These are phyloP conservation scores for Pestalotiopsis sp. DNA, from an alignment of 2,329 filamentous ascomycete genomes.

Conservation along the genomic window DNA sequence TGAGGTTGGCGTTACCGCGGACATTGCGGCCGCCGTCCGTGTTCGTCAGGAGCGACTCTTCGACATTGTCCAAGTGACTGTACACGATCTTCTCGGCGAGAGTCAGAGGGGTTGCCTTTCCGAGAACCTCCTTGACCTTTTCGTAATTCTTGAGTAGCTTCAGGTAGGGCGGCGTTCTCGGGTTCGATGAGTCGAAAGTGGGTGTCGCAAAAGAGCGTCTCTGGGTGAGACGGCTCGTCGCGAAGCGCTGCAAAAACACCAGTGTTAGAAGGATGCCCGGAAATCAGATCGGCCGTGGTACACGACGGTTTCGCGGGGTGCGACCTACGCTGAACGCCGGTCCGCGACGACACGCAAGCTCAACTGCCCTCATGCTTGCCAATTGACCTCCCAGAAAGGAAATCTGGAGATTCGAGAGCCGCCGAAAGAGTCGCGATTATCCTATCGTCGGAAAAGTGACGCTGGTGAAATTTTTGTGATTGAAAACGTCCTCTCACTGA, in stretches of 20 bases:
- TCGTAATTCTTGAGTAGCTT: constrained; percentile 37
- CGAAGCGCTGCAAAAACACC: constrained; percentile 23
- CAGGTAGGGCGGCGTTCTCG: constrained; percentile 68
- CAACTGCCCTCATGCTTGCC: constrained; percentile 33
- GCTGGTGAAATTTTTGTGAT: constrained; percentile 6
- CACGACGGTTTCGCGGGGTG: background rate
- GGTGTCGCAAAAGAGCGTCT: constrained; percentile 34
- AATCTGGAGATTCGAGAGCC: background rate
- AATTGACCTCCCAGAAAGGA: constrained; percentile 16
- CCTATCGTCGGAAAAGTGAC: background rate
- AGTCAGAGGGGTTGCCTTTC: constrained; percentile 58
- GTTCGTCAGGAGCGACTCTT: constrained; percentile 81
- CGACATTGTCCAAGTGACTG: constrained; percentile 86
- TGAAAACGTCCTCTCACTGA: background rate
- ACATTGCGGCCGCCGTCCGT: constrained; percentile 85
- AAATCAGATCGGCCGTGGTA: background rate
- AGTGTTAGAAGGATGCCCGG: constrained; percentile 11
- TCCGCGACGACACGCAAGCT: constrained; percentile 31
- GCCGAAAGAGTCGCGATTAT: background rate
- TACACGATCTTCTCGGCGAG: constrained; percentile 98
- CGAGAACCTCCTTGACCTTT: constrained; percentile 15
- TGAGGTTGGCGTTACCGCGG: constrained; percentile 86
- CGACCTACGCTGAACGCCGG: constrained; percentile 29
- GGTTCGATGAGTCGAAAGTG: constrained; percentile 31
- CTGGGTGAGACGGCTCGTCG: constrained; percentile 22